Percentiles rank a stretch among this genome's conserved stretches.
These are phyloP conservation scores for Scheffersomyces amazonensis DNA, from an alignment of 805 yeast genomes.

Conservation along the genomic window DNA sequence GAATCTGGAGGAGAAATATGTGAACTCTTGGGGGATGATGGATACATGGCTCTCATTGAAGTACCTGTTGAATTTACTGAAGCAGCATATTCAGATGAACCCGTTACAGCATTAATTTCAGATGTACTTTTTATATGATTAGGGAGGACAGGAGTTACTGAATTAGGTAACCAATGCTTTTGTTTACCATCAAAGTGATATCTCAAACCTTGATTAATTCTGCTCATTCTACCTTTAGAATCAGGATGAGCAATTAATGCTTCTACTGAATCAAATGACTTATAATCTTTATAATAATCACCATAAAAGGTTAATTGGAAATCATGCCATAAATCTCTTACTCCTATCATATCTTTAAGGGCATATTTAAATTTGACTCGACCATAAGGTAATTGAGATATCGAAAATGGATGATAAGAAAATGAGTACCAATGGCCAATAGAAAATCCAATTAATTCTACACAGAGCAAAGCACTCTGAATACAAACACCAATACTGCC, in stretches of 20 bases:
- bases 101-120: conserved; percentile 19
- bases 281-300: conserved; percentile 67
- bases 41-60: conserved; percentile 29
- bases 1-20: conserved; percentile 19
- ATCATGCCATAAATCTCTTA: conserved; percentile 77
- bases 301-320: conserved; percentile 70
- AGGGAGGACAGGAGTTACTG: background rate
- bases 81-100: conserved; percentile 14
- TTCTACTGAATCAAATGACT: conserved; percentile 79
- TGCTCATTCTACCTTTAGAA: conserved; percentile 59
- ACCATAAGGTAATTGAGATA: conserved; percentile 61
- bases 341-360: conserved; percentile 70
- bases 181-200: conserved; percentile 74
- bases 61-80: conserved; percentile 29
- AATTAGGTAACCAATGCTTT: conserved; percentile 70
- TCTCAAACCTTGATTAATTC: conserved; percentile 80
- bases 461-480: conserved; percentile 75
- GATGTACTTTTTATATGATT: conserved; percentile 22
- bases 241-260: conserved; percentile 66
- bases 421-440: conserved; percentile 87
- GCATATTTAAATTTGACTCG: conserved; percentile 64
- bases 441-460: conserved; percentile 84
- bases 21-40: conserved; percentile 22
- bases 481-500: conserved; percentile 53
- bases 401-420: conserved; percentile 68